phyloP scores from a whole-genome alignment of 495 filamentous ascomycete species.

The Xeromyces bisporus region DNA sequence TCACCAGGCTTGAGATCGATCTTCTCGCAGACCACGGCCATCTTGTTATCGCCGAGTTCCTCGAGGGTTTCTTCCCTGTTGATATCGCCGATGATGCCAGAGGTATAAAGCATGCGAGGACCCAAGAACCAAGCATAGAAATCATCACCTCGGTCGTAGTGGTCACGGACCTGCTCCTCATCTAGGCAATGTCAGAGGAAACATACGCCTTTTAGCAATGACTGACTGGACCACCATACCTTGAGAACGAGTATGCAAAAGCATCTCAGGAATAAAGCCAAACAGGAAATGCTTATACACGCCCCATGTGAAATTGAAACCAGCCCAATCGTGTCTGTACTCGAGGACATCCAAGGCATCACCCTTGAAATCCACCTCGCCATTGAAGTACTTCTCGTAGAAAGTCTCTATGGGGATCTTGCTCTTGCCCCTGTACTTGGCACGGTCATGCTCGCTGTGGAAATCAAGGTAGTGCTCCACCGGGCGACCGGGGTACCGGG shows the following conservation, averaged over 20 bases:
- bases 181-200: no score
- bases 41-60: constrained; percentile 55
- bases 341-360: constrained; percentile 44
- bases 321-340: constrained; percentile 53
- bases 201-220: no score
- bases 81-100: constrained; percentile 50
- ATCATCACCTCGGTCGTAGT: constrained; percentile 60
- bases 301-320: constrained; percentile 48
- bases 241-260: constrained; percentile 53
- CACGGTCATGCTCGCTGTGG: constrained; percentile 36
- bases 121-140: constrained; percentile 64
- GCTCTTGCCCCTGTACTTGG: constrained; percentile 41
- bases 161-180: constrained; percentile 59
- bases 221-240: constrained; percentile 21
- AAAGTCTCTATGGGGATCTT: constrained; percentile 52
- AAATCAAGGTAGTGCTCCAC: constrained; percentile 51
- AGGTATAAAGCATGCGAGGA: constrained; percentile 60
- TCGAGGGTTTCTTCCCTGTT: constrained; percentile 48
- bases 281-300: constrained; percentile 52
- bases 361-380: constrained; percentile 47
- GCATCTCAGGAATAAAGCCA: constrained; percentile 50
- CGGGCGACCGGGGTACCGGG: constrained; percentile 39
- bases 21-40: constrained; percentile 56
- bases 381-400: constrained; percentile 50
- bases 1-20: constrained; percentile 45